Conservation (phyloP, 208 protist species). For the Leishmania martiniquensis region DNA sequence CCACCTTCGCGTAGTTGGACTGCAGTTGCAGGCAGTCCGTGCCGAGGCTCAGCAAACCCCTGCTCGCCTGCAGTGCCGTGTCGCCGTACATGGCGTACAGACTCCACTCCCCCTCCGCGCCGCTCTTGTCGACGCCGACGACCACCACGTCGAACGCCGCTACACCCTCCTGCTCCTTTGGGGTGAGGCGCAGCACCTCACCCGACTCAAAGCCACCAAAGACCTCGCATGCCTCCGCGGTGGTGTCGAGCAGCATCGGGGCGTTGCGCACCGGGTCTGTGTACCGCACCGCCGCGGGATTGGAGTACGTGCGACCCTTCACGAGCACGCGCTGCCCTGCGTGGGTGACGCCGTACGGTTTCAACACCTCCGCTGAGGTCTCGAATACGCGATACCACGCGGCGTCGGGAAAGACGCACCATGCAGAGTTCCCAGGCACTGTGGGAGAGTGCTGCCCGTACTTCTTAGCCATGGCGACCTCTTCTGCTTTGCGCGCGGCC, state of each 20-base stretch:
- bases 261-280: constrained; percentile 38
- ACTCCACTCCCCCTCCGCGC: constrained; percentile 56
- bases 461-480: constrained; percentile 29
- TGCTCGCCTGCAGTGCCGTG: constrained; percentile 30
- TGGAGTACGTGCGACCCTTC: constrained; percentile 34
- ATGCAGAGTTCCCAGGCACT: not conserved
- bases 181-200: constrained; percentile 54
- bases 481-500: constrained; percentile 38
- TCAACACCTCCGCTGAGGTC: constrained; percentile 46
- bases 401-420: constrained; percentile 73
- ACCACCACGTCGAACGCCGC: constrained; percentile 57
- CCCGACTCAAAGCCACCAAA: constrained; percentile 78
- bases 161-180: constrained; percentile 10
- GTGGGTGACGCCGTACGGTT: constrained; percentile 52
- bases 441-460: constrained; percentile 1
- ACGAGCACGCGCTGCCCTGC: constrained; percentile 58
- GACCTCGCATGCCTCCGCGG: constrained; percentile 46
- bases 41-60: constrained; percentile 67
- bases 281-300: constrained; percentile 62
- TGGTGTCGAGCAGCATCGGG: constrained; percentile 61
- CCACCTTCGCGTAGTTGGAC: constrained; percentile 43
- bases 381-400: constrained; percentile 83
- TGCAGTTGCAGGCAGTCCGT: constrained; percentile 65
- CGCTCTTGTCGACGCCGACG: constrained; percentile 66
- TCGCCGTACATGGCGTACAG: constrained; percentile 62